Base-by-base conservation (phyloP, 2,329 filamentous ascomycete genomes). In the Nigrospora sphaerica region DNA sequence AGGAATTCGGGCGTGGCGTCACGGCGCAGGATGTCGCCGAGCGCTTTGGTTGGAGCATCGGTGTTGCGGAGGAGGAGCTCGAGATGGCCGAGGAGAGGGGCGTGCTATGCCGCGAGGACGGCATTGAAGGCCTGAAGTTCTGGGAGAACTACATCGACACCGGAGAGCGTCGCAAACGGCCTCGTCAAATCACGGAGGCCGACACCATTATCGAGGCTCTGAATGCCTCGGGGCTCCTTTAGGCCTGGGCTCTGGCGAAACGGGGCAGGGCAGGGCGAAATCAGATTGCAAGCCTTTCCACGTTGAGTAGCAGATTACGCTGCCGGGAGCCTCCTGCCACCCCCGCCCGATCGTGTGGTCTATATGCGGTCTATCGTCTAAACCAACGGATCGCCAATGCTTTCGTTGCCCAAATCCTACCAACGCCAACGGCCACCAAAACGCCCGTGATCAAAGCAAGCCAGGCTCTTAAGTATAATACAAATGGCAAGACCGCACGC, bases 51-150 rank as follows among this genome's bases (percentile, higher is more conserved):
- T 98, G 93, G 93, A 97, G 93, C 62, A 85, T 98, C 9, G 93
- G 93, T 10, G 92, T 98, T 18, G 93, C 93, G 1, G 87, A 86
- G 49, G 93, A 97, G 63, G 93, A 98, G 68, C 74, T 98, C 12
- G 88, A 96, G 62, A 96, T 98, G 92, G 91, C 91, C 0, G 93
- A 98, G 65, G 92, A 97, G 63, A 81, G 79, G 46, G 93, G 93
- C 0, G 81, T 83, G 3, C 64, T 98, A 17, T 97, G 92, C 63
- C 83, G 93, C 41, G 93, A 98, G 63, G 91, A 95, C 58, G 85
- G 89, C 5, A 80, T 97, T 13, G 91, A 96, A 63, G 93, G 93
- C 0, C 72, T 95, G 40, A 85, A 85, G 58, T 98, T 95, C 65
- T 98, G 93, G 93, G 83, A 87, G 66, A 98, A 98, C 59, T 78